These are phyloP conservation scores for Vigna nakashimae DNA, from an alignment of 306 rosid species.

Conservation along the genomic window DNA sequence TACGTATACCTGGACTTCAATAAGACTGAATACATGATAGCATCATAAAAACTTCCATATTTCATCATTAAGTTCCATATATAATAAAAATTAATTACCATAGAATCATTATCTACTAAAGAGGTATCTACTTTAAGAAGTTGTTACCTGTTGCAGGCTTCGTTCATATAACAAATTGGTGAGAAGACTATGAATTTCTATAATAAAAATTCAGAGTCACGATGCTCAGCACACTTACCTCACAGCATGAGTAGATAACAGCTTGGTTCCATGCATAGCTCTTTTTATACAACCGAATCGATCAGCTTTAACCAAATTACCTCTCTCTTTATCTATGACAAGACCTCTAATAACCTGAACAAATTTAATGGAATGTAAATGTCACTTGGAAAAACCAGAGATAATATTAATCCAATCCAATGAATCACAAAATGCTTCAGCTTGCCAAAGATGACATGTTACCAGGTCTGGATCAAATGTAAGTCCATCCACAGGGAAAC, in stretches of 20 bases:
- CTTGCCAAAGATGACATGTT: slow-evolving; percentile 45
- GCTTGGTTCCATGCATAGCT: slow-evolving; percentile 94
- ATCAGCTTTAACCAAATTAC: slow-evolving; percentile 95
- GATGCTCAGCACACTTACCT: slow-evolving; percentile 63
- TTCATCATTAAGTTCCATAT: slow-evolving; percentile 12
- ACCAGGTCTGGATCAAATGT: slow-evolving; percentile 95
- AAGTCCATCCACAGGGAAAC: slow-evolving; percentile 93
- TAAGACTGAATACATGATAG: background rate
- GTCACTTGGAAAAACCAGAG: slow-evolving; percentile 33
- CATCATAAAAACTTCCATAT: slow-evolving; percentile 11
- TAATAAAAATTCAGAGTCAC: slow-evolving; percentile 30
- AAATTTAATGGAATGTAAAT: slow-evolving; percentile 39
- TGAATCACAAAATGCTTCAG: slow-evolving; percentile 40
- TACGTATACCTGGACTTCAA: background rate
- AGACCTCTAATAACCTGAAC: slow-evolving; percentile 95
- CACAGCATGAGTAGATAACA: slow-evolving; percentile 88
- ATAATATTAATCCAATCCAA: background rate
- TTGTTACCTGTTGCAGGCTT: background rate
- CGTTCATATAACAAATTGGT: background rate
- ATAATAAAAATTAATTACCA: slow-evolving; percentile 7
- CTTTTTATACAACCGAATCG: slow-evolving; percentile 92
- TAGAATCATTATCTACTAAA: slow-evolving; percentile 19
- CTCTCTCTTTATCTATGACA: slow-evolving; percentile 94
- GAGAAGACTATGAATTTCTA: slow-evolving; percentile 8
- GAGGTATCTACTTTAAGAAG: background rate